Percentiles rank a stretch among this genome's conserved stretches.
These are phyloP conservation scores for Comarum palustre DNA, from an alignment of 306 rosid species.

Conservation along the genomic window DNA sequence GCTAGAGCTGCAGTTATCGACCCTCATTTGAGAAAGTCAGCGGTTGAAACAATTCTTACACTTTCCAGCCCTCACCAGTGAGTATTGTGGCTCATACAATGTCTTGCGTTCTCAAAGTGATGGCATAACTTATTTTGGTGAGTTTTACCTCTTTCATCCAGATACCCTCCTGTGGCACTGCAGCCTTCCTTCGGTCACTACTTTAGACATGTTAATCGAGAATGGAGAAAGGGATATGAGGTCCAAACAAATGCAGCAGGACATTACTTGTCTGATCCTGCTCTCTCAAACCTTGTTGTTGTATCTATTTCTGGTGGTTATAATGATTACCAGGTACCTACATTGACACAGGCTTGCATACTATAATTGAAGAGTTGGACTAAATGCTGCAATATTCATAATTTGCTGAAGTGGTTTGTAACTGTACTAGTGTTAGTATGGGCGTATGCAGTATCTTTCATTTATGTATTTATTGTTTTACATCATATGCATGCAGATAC, in stretches of 20 bases:
- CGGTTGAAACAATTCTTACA: slow-evolving; percentile 87
- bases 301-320: slow-evolving; percentile 87
- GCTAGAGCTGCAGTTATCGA: slow-evolving; percentile 91
- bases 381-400: slow-evolving; percentile 16
- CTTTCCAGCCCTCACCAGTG: slow-evolving; percentile 96
- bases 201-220: slow-evolving; percentile 67
- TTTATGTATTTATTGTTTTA: not conserved
- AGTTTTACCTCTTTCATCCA: slow-evolving; percentile 49
- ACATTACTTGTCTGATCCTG: slow-evolving; percentile 57
- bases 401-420: not conserved
- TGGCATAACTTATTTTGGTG: slow-evolving; percentile 37
- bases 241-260: slow-evolving; percentile 60
- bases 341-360: slow-evolving; percentile 1
- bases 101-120: slow-evolving; percentile 19
- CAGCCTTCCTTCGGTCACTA: slow-evolving; percentile 95
- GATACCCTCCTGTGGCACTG: slow-evolving; percentile 95
- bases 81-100: slow-evolving; percentile 25
- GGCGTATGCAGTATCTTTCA: not conserved
- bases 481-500: not conserved
- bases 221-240: slow-evolving; percentile 87
- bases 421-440: not conserved
- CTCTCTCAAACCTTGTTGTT: slow-evolving; percentile 75
- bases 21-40: slow-evolving; percentile 77
- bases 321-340: slow-evolving; percentile 82
- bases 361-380: slow-evolving; percentile 15